Base-by-base conservation (phyloP, 495 filamentous ascomycete genomes). In the Aspergillus funiculosus region DNA sequence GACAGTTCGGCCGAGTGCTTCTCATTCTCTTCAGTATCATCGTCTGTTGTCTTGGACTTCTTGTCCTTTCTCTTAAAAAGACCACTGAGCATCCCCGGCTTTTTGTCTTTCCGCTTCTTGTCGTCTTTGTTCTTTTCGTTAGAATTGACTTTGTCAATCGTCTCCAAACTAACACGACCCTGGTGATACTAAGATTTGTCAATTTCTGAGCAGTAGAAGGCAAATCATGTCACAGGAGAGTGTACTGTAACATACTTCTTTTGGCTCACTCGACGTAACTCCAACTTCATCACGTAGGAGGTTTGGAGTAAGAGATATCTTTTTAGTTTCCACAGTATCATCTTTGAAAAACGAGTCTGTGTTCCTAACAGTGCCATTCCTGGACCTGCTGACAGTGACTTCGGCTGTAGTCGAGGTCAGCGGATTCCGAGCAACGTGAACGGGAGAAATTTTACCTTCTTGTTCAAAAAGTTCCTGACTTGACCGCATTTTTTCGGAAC, bases 341-440 rank as follows among this genome's bases (percentile, higher is more conserved):
- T 97, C 92, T 63, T 89, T 94, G 75, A 95, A 96, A 72, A 98
- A 95, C 9, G 87, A 94, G 59, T 96, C 89, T 9, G 86, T 89
- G 58, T 90, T 90, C 45, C 90, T 78, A 15, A 94, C 73, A 30
- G 83, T 89, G 21, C 87, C 89, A 59, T 90, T 90, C 53, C 85
- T 81, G 22, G 88, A 87, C 53, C 82, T 82, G 64, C 73, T 79
- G 24, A 76, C 69, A 21, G 67, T 79, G 11, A 63, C 68, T 50
- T 86, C 83, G 38, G 56, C 59, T 66, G 49, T 20, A 27, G 42
- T 44, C 46, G 6, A n/a, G 48, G 18, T 51, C 43, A 47, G 36
- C 9, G n/a, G 19, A 2, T 7, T 17, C n/a, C 17, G 17, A 10
- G 2, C 2, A 24, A 20, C 18, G 19, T 4, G 19, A 8, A 22